A percentile compares a stretch with the other conserved stretches of the same genome.
phyloP scores from a whole-genome alignment of 176 grass and related monocot species.

The Lolium rigidum region DNA sequence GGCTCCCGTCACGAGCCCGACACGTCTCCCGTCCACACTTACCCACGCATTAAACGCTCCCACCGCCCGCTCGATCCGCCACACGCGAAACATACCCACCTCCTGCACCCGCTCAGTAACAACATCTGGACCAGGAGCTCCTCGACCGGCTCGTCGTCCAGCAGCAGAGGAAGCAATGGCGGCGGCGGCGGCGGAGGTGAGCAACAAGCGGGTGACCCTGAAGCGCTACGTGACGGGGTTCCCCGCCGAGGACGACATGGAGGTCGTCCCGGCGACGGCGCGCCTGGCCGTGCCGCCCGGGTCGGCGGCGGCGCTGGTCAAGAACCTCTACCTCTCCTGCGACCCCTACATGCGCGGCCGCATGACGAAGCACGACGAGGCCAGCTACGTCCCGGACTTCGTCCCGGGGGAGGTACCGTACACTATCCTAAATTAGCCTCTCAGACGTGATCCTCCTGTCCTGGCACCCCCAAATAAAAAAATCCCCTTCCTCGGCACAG shows the following conservation, averaged over 20 bases:
- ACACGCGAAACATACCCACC: no score
- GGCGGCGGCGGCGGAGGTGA: slow-evolving; percentile 18
- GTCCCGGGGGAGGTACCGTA: slow-evolving; percentile 35
- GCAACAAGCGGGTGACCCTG: slow-evolving; percentile 51
- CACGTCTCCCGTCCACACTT: not conserved
- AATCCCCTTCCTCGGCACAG: no score
- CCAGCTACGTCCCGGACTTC: slow-evolving; percentile 48
- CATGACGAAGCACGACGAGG: slow-evolving; percentile 44
- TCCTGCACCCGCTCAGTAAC: no score
- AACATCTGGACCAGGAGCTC: no score
- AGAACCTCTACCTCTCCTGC: slow-evolving; percentile 77
- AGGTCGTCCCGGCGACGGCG: slow-evolving; percentile 20
- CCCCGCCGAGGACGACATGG: slow-evolving; percentile 55
- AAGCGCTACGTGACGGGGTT: slow-evolving; percentile 53
- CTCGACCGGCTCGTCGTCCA: no score
- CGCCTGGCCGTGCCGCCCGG: slow-evolving; percentile 20
- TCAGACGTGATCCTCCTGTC: no score
- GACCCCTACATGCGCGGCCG: slow-evolving; percentile 65
- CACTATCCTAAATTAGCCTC: no score
- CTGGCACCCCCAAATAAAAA: no score
- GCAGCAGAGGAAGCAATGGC: not conserved
- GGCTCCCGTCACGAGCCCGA: not conserved
- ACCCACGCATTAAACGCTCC: not conserved
- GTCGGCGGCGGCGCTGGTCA: slow-evolving; percentile 42
- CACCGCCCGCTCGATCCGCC: no score